Base-by-base conservation (phyloP, 2,329 filamentous ascomycete genomes). In the Teratosphaeria destructans region DNA sequence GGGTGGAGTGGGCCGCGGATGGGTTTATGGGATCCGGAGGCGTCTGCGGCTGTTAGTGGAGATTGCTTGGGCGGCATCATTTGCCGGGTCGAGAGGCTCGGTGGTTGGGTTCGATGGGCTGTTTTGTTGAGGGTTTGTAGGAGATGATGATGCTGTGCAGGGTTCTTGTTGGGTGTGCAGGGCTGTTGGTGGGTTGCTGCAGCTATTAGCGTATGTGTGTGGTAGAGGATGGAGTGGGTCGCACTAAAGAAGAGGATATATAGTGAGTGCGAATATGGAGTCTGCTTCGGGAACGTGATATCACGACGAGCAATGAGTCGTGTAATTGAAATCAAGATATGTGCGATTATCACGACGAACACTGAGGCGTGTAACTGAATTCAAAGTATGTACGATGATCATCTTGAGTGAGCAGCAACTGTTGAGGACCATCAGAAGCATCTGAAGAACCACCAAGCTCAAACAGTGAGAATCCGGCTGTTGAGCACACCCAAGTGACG, bases 41-140 rank as follows among this genome's bases (percentile, higher is more conserved):
- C 49, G 56, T 56, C 53, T 10, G 37, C 29, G 3, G 49, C 56
- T 1, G 52, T 23, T 52, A 60, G 59, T 34, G 52, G 23, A 26
- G 32, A 7, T 43, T 43, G 32, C 19, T 61, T 61, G 35, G 59
- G 55, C 27, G 59, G 26, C 56, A 57, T 57, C 4, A 35, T 52
- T n/a, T 12, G 4, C 19, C 16, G 7, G 43, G 43, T 19, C 1
- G 19, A 19, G 43, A 8, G 43, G 8, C 11, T 19, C 3, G 19
- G 43, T 49, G n/a, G 1, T n/a, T 10, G 43, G 26, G 43, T 2
- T 49, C n/a, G 5, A 5, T 16, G 19, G 8, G 43, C n/a, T 49
- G n/a, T 12, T 39, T 4, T 4, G 35, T 16, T 12, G 8, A 39
- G 37, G 10, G 23, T 23, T 23, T 16, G 37, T 5, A 43, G 11